Evolutionary conservation across 495 filamentous ascomycete genomes (phyloP), one percentile per base, ranked within the genome.

Genomic region (Staphylotrichum longicolle): DNA sequence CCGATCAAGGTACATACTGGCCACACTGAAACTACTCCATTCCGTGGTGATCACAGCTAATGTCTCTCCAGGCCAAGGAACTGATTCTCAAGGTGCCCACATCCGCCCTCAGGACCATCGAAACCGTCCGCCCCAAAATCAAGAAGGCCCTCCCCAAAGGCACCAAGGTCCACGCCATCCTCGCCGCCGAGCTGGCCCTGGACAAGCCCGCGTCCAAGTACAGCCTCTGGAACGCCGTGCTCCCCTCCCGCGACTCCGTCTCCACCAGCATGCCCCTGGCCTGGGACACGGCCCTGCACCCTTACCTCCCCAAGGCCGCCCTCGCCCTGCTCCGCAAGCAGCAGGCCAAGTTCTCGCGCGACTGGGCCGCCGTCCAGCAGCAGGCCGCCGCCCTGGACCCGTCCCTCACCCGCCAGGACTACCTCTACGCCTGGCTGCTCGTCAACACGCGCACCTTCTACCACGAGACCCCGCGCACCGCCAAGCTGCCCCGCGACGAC

Each of bases 371-470:
- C 35, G 82, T 88, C 2, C 68, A 72, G 10, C 7, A 30, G 9
- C 20, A 27, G 20, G 20, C 20, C 20, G 3, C 62, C 33, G 42
- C 51, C 30, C 39, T 55, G 20, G 41, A 33, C 34, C 40, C 39
- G 4, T 14, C 77, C 12, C 74, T 85, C 2, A 66, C 79, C 9
- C 79, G 81, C 65, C 74, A 80, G 1, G 67, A 70, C 7, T 93
- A 87, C 71, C 77, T 79, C 4, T 88, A 93, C 71, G 75, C 84
- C 63, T 96, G 91, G 92, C 78, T 88, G 12, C 82, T 91, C 56
- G 85, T 93, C 49, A 95, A 95, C 66, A 92, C 91, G 3, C 82
- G 92, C 54, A 88, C 86, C 37, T 92, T 96, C 69, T 93, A 88
- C 69, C 89, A 84, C 75, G 75, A 83, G n/a, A 78, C 75, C 20